Evolutionary conservation across 208 protist species (phyloP).

Genomic region (Naegleria gruberi): DNA sequence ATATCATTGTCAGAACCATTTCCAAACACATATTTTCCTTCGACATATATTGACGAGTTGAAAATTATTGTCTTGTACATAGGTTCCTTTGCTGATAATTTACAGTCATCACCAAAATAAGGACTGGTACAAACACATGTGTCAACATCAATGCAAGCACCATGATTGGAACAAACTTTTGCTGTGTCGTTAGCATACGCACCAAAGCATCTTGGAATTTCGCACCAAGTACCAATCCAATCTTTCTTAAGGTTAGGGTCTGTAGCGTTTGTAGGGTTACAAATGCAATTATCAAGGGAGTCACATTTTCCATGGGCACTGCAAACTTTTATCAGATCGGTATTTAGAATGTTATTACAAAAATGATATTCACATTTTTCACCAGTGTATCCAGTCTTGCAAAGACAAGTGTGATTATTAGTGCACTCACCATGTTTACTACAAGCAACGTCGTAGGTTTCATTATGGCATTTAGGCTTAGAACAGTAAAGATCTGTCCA

Average conservation of each 20-base stretch:
- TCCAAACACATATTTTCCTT: neutral
- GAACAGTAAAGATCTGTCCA: neutral
- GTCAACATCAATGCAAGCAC: neutral
- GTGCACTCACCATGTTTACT: neutral
- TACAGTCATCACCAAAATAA: neutral
- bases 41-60: too few relatives aligned
- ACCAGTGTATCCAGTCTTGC: neutral
- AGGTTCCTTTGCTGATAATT: too few relatives aligned
- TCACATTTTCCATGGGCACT: neutral
- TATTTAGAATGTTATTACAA: neutral
- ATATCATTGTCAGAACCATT: neutral
- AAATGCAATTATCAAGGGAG: neutral
- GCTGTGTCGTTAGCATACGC: neutral
- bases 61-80: too few relatives aligned
- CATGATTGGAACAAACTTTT: neutral
- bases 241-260: too few relatives aligned
- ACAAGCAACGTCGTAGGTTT: neutral
- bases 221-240: neutral
- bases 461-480: neutral
- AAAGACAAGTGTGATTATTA: neutral
- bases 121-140: neutral
- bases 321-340: neutral
- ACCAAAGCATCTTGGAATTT: neutral
- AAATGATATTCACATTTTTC: neutral
- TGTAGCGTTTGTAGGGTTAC: too few relatives aligned